A percentile compares a stretch with the other conserved stretches of the same genome.
Evolutionary conservation across 2,329 filamentous ascomycete genomes (phyloP).

Genomic region (Pseudogymnoascus sp.): DNA sequence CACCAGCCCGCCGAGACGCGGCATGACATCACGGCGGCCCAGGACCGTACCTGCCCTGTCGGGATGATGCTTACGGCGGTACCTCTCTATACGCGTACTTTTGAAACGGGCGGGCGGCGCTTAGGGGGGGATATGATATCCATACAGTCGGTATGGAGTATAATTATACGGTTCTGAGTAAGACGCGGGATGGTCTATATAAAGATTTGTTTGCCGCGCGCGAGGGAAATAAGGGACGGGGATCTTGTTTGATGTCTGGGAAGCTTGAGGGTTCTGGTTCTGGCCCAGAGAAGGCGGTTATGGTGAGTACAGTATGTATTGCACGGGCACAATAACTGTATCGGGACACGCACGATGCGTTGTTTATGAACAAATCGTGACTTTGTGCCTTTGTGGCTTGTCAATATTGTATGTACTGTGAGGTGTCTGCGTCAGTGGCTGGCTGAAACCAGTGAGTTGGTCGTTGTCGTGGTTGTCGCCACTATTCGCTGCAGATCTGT

Average conservation of each 20-base stretch:
- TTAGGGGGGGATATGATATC: neutral
- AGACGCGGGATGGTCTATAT: neutral
- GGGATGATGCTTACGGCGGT: neutral
- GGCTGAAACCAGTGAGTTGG: neutral
- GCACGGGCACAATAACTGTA: no score
- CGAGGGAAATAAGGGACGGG: neutral
- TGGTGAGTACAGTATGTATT: neutral
- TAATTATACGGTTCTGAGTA: neutral
- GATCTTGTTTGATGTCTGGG: neutral
- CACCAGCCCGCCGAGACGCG: neutral
- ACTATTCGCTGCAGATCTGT: neutral
- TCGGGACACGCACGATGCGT: neutral
- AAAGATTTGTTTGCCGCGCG: neutral
- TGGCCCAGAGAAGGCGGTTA: neutral
- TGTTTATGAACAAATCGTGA: neutral
- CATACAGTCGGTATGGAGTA: neutral
- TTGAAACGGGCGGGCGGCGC: neutral
- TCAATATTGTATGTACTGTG: neutral
- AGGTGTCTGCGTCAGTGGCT: neutral
- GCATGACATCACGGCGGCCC: neutral
- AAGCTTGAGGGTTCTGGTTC: neutral
- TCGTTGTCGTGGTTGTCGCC: neutral
- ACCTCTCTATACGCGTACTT: neutral
- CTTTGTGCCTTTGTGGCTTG: constrained; percentile 7
- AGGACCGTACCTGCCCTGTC: neutral